These are phyloP conservation scores for Chaetomium tenue DNA, from an alignment of 495 filamentous ascomycete genomes.

Conservation along the genomic window DNA sequence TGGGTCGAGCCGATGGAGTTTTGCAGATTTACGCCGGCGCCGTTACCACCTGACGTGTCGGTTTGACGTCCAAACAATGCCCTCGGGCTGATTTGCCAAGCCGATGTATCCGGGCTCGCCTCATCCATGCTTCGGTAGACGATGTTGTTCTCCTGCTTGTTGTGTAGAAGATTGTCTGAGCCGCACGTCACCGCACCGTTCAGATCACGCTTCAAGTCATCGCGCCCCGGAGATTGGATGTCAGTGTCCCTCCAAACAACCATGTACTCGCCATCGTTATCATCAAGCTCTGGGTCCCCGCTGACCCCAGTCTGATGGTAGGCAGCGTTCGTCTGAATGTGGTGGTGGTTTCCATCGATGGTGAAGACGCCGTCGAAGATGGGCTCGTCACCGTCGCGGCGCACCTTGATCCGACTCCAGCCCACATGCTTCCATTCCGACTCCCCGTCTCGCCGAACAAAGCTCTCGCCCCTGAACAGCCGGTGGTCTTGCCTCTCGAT, in stretches of 20 bases:
- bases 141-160: slow-evolving; percentile 63
- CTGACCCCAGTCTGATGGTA: slow-evolving; percentile 71
- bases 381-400: slow-evolving; percentile 70
- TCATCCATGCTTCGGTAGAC: slow-evolving; percentile 52
- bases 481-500: slow-evolving; percentile 70
- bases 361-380: slow-evolving; percentile 91
- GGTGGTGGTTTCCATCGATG: slow-evolving; percentile 75
- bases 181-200: slow-evolving; percentile 49
- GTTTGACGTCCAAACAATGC: slow-evolving; percentile 47
- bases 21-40: slow-evolving; percentile 77
- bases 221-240: slow-evolving; percentile 45
- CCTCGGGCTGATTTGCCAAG: slow-evolving; percentile 35
- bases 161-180: slow-evolving; percentile 69
- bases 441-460: slow-evolving; percentile 59
- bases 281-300: slow-evolving; percentile 68
- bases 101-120: slow-evolving; percentile 24
- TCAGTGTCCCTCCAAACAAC: slow-evolving; percentile 90
- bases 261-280: slow-evolving; percentile 73
- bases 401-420: slow-evolving; percentile 79
- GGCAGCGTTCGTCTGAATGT: slow-evolving; percentile 73
- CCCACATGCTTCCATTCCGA: slow-evolving; percentile 75
- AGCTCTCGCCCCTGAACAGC: slow-evolving; percentile 79
- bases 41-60: slow-evolving; percentile 65
- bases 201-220: slow-evolving; percentile 41
- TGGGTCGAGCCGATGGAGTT: slow-evolving; percentile 74